Conservation (phyloP, 2,329 filamentous ascomycete species). For the Cordyceps fumosorosea region DNA sequence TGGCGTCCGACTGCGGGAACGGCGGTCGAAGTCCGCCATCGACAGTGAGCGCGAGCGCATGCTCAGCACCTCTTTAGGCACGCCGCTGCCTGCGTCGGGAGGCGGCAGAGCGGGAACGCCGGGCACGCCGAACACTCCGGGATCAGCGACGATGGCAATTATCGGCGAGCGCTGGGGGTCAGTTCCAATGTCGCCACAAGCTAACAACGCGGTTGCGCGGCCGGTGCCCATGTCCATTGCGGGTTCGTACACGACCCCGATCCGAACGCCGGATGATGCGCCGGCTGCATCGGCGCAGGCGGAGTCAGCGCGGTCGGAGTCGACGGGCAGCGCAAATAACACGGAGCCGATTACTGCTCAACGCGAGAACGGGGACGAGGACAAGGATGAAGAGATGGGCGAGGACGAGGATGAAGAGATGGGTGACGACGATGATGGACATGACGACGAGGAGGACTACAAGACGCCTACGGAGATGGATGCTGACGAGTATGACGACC, state of each 20-base stretch:
- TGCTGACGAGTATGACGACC: neutral
- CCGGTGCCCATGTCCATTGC: constrained; percentile 8
- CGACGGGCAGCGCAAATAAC: neutral
- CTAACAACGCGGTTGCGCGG: neutral
- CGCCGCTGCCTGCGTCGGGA: neutral
- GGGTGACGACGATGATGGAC: neutral
- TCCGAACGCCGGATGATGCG: neutral
- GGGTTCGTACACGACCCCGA: constrained; percentile 2
- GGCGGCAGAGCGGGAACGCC: neutral
- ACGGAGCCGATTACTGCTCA: neutral
- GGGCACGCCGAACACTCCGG: neutral
- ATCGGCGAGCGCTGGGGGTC: neutral
- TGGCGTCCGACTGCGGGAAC: constrained; percentile 46
- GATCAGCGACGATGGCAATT: neutral
- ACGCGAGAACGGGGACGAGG: neutral
- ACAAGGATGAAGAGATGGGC: neutral
- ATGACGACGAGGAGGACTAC: neutral
- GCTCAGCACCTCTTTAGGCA: constrained; percentile 13
- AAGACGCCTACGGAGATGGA: neutral
- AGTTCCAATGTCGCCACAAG: neutral
- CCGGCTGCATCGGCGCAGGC: neutral
- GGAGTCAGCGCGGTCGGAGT: too few relatives aligned
- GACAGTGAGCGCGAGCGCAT: constrained; percentile 36
- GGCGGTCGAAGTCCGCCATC: constrained; percentile 41
- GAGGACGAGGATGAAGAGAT: neutral